phyloP scores from a whole-genome alignment of 2,329 filamentous ascomycete species.

The Penicillium sp. region DNA sequence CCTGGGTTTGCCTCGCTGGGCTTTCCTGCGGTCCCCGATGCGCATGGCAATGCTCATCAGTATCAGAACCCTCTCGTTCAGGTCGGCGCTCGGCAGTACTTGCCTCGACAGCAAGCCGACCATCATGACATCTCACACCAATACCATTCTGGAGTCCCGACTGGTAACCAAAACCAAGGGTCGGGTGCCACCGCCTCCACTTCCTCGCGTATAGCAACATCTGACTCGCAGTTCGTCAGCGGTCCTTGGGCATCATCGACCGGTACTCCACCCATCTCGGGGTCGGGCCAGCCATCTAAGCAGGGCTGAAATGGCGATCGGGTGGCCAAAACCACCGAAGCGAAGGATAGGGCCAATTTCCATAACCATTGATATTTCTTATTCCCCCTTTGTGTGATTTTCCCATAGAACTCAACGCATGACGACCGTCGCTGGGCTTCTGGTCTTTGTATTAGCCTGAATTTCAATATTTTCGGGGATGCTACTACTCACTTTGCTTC shows the following conservation, averaged over 20 bases:
- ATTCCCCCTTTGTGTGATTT: background rate
- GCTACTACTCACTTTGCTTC: background rate
- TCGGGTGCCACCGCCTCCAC: background rate
- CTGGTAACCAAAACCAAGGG: constrained; percentile 3
- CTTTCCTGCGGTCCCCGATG: background rate
- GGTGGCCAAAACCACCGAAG: background rate
- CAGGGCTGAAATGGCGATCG: background rate
- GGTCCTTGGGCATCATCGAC: constrained; percentile 27
- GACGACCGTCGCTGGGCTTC: background rate
- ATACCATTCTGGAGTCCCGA: background rate
- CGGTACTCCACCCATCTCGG: constrained; percentile 12
- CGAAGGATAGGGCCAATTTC: background rate
- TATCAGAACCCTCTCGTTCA: constrained; percentile 15
- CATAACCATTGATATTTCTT: background rate
- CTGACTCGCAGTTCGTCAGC: constrained; percentile 32
- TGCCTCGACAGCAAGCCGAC: constrained; percentile 3
- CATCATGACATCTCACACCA: background rate
- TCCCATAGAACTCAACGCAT: background rate
- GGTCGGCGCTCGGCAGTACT: constrained; percentile 10
- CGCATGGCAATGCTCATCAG: constrained; percentile 1
- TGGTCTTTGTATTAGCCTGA: background rate
- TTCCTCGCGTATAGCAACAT: constrained; percentile 8
- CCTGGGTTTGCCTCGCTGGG: background rate
- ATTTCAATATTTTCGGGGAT: background rate
- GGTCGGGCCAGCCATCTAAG: background rate